phyloP scores from a whole-genome alignment of 139 green algal genomes.

The Microglena sp. region DNA sequence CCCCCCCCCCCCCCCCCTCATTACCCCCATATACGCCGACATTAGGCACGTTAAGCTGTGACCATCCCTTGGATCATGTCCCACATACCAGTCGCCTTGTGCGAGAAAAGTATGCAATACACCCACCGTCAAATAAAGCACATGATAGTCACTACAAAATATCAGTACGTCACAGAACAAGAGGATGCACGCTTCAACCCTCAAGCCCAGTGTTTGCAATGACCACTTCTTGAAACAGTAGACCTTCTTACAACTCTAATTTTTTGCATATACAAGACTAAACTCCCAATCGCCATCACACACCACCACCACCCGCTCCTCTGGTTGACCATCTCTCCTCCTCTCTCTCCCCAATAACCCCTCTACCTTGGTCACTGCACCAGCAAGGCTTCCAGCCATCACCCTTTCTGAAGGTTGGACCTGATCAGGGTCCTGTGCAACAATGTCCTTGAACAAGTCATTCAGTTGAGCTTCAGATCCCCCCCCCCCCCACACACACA shows the following conservation, averaged over 20 bases:
- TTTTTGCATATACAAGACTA: neutral
- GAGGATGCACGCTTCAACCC: too few species aligned
- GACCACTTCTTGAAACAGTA: neutral
- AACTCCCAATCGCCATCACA: neutral
- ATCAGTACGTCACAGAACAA: too few species aligned
- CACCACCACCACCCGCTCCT: too few species aligned
- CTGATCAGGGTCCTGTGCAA: constrained; percentile 44
- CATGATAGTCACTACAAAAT: too few species aligned
- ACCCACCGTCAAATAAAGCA: too few species aligned
- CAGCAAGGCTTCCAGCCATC: constrained; percentile 20
- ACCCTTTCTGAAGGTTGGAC: constrained; percentile 47
- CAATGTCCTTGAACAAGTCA: constrained; percentile 2
- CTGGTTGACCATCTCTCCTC: too few species aligned
- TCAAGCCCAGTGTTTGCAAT: neutral
- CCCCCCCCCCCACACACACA: neutral
- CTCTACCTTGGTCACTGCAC: neutral
- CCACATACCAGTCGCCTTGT: too few species aligned
- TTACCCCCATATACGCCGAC: too few species aligned
- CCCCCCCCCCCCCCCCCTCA: too few species aligned
- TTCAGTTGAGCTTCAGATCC: neutral
- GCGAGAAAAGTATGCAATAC: too few species aligned
- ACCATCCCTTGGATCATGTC: too few species aligned
- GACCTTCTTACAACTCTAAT: neutral
- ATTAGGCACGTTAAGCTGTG: too few species aligned
- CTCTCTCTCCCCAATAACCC: neutral